Base-by-base conservation (phyloP, 768 basidiomycete species). In the Pisolithus orientalis region DNA sequence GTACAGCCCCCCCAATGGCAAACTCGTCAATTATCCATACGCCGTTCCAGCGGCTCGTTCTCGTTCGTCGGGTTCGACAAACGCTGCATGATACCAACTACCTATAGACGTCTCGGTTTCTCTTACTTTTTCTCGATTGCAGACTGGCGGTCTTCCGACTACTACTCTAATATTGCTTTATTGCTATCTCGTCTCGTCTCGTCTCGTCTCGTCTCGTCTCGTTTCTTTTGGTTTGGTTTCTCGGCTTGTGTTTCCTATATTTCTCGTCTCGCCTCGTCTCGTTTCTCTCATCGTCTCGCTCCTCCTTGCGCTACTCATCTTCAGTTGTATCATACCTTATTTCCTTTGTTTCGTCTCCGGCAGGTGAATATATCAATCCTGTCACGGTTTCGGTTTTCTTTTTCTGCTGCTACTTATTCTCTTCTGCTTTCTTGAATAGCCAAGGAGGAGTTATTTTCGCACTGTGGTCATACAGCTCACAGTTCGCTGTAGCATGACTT, bases 1-100 rank as follows among this genome's bases (percentile, higher is more conserved):
- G 37, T 66, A 67, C 49, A 67, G 72, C 39, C 72, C 72, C 7
- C 73, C 70, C 17, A 65, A 60, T 4, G 65, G 72, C 29, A 68
- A 66, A 43, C 34, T 63, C 3, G 51, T 63, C 34, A 59, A 63
- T 38, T 62, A 65, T 43, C 63, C 59, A 4, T 69, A 60, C 52
- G 61, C 58, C 47, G 57, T 63, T 16, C 47, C 54, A 29, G 47
- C 56, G 28, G 7, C 57, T 32, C 63, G 60, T 53, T 64, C 68
- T 51, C 65, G 63, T 56, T 62, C 64, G 17, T 59, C 70, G 34
- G 62, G 70, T 55, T 61, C 70, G 52, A 59, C 57, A 51, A 71
- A 69, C 24, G 70, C 71, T 44, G 69, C 66, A 52, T 67, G 66
- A 68, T 56, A 53, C 56, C 53, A 56, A 53, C 44, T 24, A n/a